Conservation (phyloP, 148 eudicot species). For the Vaccinium vitisidaea region DNA sequence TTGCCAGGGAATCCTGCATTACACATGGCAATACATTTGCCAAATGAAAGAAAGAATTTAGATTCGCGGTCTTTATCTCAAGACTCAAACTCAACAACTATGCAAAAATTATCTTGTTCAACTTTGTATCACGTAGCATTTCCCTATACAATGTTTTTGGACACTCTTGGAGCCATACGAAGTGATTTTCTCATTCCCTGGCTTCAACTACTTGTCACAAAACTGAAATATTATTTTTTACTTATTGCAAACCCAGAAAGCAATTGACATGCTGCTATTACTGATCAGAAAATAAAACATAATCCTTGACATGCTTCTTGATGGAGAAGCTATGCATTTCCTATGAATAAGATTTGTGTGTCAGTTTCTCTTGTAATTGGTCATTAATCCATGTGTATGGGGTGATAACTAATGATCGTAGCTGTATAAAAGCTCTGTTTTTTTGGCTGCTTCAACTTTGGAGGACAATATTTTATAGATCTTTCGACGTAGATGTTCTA, state of each 20-base stretch:
- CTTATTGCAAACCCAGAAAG: background rate
- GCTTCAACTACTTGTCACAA: background rate
- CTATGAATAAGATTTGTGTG: too few species aligned
- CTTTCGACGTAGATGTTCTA: background rate
- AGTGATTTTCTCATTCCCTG: background rate
- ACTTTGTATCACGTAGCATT: too few species aligned
- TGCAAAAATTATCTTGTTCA: too few species aligned
- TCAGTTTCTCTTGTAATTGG: background rate
- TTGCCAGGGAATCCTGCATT: background rate
- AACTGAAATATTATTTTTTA: background rate
- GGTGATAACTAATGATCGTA: background rate
- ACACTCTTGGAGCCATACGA: background rate
- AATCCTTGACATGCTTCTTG: background rate
- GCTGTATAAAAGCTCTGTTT: background rate
- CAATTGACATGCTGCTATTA: background rate
- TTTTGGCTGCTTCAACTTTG: background rate
- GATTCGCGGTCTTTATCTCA: too few species aligned
- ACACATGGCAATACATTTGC: background rate
- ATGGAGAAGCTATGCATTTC: background rate
- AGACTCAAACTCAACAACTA: too few species aligned
- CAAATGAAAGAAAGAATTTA: too few species aligned
- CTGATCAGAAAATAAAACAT: background rate
- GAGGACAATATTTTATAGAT: background rate
- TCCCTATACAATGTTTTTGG: background rate
- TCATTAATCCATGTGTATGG: background rate